Base-by-base conservation (phyloP, 768 basidiomycete genomes). In the Suillus ampliporus region DNA sequence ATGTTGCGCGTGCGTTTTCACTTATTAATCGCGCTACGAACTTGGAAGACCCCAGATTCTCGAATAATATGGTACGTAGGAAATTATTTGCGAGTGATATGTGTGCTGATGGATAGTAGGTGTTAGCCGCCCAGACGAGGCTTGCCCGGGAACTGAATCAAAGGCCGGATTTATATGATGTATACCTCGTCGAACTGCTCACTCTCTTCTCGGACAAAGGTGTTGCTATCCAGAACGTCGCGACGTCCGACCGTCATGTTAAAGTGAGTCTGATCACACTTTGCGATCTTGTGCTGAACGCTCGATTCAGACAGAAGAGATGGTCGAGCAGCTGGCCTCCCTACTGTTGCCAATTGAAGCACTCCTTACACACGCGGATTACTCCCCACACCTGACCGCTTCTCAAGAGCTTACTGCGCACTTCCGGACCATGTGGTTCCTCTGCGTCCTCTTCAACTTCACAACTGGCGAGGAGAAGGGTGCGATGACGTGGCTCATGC, bases 371-470 rank as follows among this genome's bases (percentile, higher is more conserved):
- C 92, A 95, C 68, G 68, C 76, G 15, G 86, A 89, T 63, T 92
- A 91, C 74, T 81, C 83, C 50, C 86, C 90, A 2, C 83, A 87
- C 38, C 58, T 80, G 19, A 75, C 82, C 31, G 76, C 87, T 21
- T 81, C 88, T 1, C 71, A 86, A 5, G 87, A 87, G 26, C 72
- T 94, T 14, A 87, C 90, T 13, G 80, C 87, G 5, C 79, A 94
- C 23, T 99, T 97, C 84, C 86, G 95, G 48, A 95, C 94, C 70
- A 83, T 95, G 77, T 99, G 97, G 97, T 95, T 96, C 76, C 77
- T 98, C 21, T 95, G 93, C 72, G 85, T 92, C 28, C 84, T 97
- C 17, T 95, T 97, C 69, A 85, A 89, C 23, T 91, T 98, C 67
- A 89, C 93, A 3, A 77, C 77, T 7, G 68, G 72, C 2, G 76